Conservation (phyloP, 257 asterid genomes). For the Rehmannia glutinosa region DNA sequence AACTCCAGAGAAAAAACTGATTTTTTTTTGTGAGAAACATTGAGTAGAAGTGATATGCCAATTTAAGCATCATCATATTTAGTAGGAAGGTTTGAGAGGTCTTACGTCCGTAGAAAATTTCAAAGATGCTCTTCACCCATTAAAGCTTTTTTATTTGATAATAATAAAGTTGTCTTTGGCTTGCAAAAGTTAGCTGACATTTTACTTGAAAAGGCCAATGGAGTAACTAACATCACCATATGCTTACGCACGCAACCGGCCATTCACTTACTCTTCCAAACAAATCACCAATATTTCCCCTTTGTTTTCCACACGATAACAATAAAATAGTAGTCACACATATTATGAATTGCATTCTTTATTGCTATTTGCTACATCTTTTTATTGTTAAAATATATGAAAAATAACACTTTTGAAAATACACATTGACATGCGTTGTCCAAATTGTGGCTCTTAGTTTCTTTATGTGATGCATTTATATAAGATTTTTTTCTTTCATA, state of each 20-base stretch:
- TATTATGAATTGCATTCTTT: not conserved
- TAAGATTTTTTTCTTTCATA: too few species aligned
- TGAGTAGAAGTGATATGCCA: too few species aligned
- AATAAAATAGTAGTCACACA: not conserved
- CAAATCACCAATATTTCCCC: not conserved
- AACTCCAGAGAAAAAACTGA: too few species aligned
- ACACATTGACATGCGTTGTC: too few species aligned
- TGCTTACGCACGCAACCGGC: conserved; percentile 14
- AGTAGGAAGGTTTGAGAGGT: too few species aligned
- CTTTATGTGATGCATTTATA: too few species aligned
- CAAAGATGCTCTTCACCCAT: too few species aligned
- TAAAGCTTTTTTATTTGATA: not conserved
- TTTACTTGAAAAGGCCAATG: conserved; percentile 5
- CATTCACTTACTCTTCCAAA: not conserved
- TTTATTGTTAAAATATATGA: not conserved
- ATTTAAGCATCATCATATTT: too few species aligned
- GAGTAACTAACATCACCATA: conserved; percentile 10
- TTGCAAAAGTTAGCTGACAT: conserved; percentile 9
- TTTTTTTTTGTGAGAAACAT: too few species aligned
- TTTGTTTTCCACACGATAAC: not conserved
- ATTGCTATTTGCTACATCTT: not conserved
- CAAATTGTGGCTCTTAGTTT: too few species aligned
- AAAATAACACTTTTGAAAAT: too few species aligned
- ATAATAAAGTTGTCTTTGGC: not conserved
- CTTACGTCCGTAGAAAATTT: too few species aligned